Evolutionary conservation across 2,329 filamentous ascomycete species (phyloP).

Genomic region (Ceratocystis eucalypticola): DNA sequence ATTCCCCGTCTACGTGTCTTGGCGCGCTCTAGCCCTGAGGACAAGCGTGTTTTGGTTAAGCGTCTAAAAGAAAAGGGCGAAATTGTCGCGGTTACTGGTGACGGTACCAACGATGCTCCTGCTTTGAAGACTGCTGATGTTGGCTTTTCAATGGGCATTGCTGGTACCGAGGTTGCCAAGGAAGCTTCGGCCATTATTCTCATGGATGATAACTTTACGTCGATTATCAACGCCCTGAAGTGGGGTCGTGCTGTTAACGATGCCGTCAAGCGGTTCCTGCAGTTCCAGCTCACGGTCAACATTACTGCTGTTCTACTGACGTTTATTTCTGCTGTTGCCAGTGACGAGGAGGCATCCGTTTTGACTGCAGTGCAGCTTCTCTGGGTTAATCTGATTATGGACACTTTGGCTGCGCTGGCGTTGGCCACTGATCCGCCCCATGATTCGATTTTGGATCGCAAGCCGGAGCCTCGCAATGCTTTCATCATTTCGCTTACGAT

Average conservation of each 20-base stretch:
- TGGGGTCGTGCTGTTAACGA: constrained; percentile 71
- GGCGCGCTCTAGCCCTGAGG: constrained; percentile 61
- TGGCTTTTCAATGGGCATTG: constrained; percentile 75
- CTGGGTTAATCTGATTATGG: constrained; percentile 97
- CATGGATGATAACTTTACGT: constrained; percentile 79
- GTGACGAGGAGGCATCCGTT: constrained; percentile 54
- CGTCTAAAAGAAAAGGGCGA: constrained; percentile 59
- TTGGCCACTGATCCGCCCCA: constrained; percentile 84
- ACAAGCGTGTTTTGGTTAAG: constrained; percentile 61
- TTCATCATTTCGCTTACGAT: constrained; percentile 72
- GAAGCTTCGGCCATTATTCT: constrained; percentile 75
- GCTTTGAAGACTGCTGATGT: constrained; percentile 71
- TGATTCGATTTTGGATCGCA: constrained; percentile 64
- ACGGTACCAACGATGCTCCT: constrained; percentile 73
- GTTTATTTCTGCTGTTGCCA: constrained; percentile 74
- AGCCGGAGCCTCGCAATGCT: constrained; percentile 45
- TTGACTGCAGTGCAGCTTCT: constrained; percentile 81
- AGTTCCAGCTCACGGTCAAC: constrained; percentile 77
- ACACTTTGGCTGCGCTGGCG: constrained; percentile 80
- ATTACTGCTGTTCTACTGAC: constrained; percentile 79
- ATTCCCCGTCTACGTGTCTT: constrained; percentile 59
- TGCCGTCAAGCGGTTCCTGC: constrained; percentile 62
- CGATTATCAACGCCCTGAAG: constrained; percentile 71
- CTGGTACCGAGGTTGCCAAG: constrained; percentile 72
- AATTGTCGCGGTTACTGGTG: constrained; percentile 70